Evolutionary conservation across 371 early-diverging fungal species (phyloP).

Genomic region (Batkoa obscura): DNA sequence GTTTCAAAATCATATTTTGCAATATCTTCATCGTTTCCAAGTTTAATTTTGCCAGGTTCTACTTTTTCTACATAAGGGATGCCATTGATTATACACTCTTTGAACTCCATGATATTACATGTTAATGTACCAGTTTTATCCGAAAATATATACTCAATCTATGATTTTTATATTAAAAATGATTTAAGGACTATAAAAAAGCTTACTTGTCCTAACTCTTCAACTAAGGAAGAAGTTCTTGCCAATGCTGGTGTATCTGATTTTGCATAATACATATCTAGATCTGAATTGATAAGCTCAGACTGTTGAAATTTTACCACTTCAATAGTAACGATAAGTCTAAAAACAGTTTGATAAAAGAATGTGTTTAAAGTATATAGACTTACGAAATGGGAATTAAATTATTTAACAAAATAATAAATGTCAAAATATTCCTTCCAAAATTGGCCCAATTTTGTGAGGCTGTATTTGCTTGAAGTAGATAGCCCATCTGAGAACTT

Average conservation of each 20-base stretch:
- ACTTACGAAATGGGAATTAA: constrained; percentile 64
- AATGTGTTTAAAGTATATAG: constrained; percentile 18
- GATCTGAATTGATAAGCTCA: constrained; percentile 48
- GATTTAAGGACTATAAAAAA: too few relatives aligned
- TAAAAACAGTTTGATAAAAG: constrained; percentile 66
- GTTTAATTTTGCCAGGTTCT: constrained; percentile 33
- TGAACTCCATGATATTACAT: constrained; percentile 90
- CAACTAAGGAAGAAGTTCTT: constrained; percentile 74
- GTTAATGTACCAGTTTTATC: constrained; percentile 95
- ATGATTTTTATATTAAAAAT: too few relatives aligned
- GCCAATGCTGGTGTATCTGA: constrained; percentile 70
- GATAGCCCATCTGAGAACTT: constrained; percentile 18
- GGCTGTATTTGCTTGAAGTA: constrained; percentile 14
- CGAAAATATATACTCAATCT: constrained; percentile 78
- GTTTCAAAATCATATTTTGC: constrained; percentile 3
- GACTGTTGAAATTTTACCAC: constrained; percentile 56
- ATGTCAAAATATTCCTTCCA: constrained; percentile 60
- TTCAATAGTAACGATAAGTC: constrained; percentile 91
- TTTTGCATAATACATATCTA: constrained; percentile 40
- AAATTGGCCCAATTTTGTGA: constrained; percentile 21
- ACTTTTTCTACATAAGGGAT: constrained; percentile 53
- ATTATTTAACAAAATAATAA: constrained; percentile 76
- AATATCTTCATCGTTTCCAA: background rate
- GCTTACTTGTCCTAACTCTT: constrained; percentile 67
- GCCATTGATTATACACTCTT: constrained; percentile 62